Base-by-base conservation (phyloP, 1,284 basidiomycete species). In the Tranzscheliella williamsii region DNA sequence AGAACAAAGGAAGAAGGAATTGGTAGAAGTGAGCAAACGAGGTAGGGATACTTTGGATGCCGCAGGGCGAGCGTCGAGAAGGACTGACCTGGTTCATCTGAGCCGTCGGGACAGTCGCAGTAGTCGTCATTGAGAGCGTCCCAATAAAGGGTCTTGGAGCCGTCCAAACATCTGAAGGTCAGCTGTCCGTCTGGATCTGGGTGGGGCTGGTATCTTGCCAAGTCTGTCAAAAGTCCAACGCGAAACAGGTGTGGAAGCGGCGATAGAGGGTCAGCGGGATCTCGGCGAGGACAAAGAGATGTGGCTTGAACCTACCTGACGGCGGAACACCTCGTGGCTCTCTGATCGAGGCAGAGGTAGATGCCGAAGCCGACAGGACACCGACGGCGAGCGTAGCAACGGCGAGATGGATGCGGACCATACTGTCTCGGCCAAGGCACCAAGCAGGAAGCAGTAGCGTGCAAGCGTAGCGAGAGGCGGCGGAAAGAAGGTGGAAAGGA, bases 11-110 rank as follows among this genome's bases (percentile, higher is more conserved):
- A 39, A 24, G 38, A 32, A 61, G 17, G 17, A 37, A 16, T 22
- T 18, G 11, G 13, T 21, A 5, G n/a, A 21, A 35, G 18, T 29
- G 13, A 45, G 20, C 12, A 20, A 13, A n/a, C 20, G 23, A 32
- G 18, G 30, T 13, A 24, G 21, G 27, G n/a, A 50, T 21, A 30
- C 42, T 18, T 6, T 29, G 5, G 30, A 21, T 32, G 16, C 23
- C 42, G 35, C 3, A n/a, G n/a, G n/a, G n/a, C n/a, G n/a, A n/a
- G n/a, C n/a, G n/a, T n/a, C n/a, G n/a, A n/a, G n/a, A n/a, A n/a
- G n/a, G n/a, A n/a, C n/a, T n/a, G n/a, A 69, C 89, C 89, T 75
- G 92, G 92, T 78, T 96, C 92, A 69, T 96, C 92, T 46, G 88
- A 91, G 11, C 92, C 91, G 73, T 96, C 93, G 26, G 82, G 81